Conservation (phyloP, 1,284 basidiomycete species). For the Cryptococcus floricola region DNA sequence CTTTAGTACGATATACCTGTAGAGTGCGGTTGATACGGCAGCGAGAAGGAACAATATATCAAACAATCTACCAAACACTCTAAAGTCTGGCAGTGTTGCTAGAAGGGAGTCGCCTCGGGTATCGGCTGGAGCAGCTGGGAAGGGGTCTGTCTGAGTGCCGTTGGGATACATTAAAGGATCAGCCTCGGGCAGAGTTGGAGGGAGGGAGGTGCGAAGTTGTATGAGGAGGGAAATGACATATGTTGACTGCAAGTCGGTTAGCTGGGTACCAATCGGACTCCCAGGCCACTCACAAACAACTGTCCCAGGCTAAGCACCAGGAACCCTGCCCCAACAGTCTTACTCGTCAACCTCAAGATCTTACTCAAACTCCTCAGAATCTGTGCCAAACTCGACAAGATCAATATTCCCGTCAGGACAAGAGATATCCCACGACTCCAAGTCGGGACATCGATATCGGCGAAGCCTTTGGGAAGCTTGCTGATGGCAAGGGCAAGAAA, state of each 20-base stretch:
- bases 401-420: constrained; percentile 44
- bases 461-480: constrained; percentile 34
- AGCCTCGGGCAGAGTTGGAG: constrained; percentile 22
- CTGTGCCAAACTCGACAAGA: constrained; percentile 44
- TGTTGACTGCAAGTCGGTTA: constrained; percentile 30
- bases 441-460: constrained; percentile 42
- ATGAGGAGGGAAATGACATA: constrained; percentile 49
- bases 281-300: constrained; percentile 40
- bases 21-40: constrained; percentile 33
- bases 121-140: neutral
- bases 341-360: constrained; percentile 43
- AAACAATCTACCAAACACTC: constrained; percentile 48
- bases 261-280: neutral
- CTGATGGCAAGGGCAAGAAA: constrained; percentile 42
- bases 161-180: constrained; percentile 9
- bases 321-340: constrained; percentile 48
- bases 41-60: constrained; percentile 46
- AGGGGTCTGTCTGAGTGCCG: constrained; percentile 3
- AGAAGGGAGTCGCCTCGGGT: constrained; percentile 33
- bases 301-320: constrained; percentile 45
- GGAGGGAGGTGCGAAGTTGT: constrained; percentile 45
- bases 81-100: constrained; percentile 46
- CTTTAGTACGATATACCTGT: constrained; percentile 40
- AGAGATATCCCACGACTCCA: constrained; percentile 47
- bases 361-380: constrained; percentile 45